Percentiles rank a stretch among this genome's conserved stretches.
These are phyloP conservation scores for Eucalyptus curtisii DNA, from an alignment of 345 rosid genomes.

Conservation along the genomic window DNA sequence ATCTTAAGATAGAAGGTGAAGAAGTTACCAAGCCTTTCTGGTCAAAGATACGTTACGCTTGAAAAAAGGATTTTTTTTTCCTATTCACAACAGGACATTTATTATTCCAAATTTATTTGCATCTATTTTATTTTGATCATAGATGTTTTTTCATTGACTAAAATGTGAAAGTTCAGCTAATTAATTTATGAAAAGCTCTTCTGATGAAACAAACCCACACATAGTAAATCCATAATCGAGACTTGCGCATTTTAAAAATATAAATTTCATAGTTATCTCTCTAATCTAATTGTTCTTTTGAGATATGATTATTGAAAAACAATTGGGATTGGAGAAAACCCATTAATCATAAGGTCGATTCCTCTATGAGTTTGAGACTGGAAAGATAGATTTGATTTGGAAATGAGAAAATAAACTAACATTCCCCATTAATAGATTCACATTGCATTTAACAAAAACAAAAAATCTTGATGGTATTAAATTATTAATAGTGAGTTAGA, in stretches of 20 bases:
- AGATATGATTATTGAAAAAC: too few species aligned
- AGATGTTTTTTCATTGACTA: background rate
- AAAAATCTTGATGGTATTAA: background rate
- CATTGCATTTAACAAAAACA: background rate
- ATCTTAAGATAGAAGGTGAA: background rate
- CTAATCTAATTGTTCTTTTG: too few species aligned
- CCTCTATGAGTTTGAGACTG: background rate
- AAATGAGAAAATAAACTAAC: background rate
- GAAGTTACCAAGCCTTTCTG: background rate
- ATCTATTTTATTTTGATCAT: background rate
- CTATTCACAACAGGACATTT: background rate
- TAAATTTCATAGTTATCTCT: too few species aligned
- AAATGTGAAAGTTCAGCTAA: background rate
- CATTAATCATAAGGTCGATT: background rate
- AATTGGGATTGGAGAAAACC: background rate
- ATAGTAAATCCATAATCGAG: background rate
- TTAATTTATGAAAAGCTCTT: background rate
- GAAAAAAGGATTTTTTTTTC: background rate
- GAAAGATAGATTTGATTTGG: too few species aligned
- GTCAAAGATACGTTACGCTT: background rate
- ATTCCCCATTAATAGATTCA: background rate
- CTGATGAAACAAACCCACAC: background rate
- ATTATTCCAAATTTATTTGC: background rate
- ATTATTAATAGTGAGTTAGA: background rate
- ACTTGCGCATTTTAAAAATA: too few species aligned